Base-by-base conservation (phyloP, 108 stramenopile genomes). In the Skeletonema menzelii region DNA sequence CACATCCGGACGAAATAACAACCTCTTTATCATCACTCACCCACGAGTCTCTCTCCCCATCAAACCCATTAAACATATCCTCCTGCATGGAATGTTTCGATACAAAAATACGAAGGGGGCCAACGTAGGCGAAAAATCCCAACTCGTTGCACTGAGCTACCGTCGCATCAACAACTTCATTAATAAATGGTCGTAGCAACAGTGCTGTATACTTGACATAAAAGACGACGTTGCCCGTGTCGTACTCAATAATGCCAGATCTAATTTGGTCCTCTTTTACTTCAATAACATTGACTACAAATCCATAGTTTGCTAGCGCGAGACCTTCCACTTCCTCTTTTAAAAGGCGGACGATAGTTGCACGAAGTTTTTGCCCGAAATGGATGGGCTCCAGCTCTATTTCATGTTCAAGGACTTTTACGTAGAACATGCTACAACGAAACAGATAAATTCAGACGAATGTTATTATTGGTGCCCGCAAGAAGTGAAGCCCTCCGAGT, bases 11-110 rank as follows among this genome's bases (percentile, higher is more conserved):
- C 4, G 87, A 80, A 57, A 97, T 97, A 14, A 96, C 85, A 34
- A 95, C 93, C 76, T 97, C 94, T 59, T 95, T 93, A 81, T 97
- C 97, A 67, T 96, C 97, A 65, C 88, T 90, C 3, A 95, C 84
- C 97, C 97, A 97, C n/a, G 93, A 88, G 79, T 95, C 91, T 63
- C 87, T 88, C 55, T 93, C 93, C 46, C 86, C 84, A 80, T 96
- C 91, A 83, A 91, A 97, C 34, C 94, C 96, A 74, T 95, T 90
- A 27, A 91, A 84, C 89, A 97, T 91, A 74, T 97, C 97, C 72
- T 93, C 93, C 10, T 94, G 95, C 95, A 97, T 97, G 69, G 82
- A 90, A 74, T 96, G 95, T 63, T 94, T 94, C n/a, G 85, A 87
- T 24, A 97, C 97, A 72, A 96, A 97, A 56, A 97, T 90, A 34